phyloP scores from a whole-genome alignment of 176 grass and related monocot species.

The Bolboschoenus planiculmis region DNA sequence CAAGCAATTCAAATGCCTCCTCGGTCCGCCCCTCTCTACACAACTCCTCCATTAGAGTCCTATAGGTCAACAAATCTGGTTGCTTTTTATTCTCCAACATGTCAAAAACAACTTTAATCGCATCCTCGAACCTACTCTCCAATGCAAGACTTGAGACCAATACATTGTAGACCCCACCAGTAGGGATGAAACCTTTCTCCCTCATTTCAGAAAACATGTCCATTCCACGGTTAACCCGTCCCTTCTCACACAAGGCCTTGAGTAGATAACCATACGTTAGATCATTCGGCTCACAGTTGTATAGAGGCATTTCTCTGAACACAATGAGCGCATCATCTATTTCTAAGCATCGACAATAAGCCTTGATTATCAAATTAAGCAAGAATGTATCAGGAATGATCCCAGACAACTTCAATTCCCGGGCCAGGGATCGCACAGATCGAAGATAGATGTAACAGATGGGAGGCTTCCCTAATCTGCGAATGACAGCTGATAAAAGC shows the following conservation, averaged over 20 bases:
- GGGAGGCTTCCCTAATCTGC: slow-evolving; percentile 61
- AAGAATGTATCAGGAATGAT: slow-evolving; percentile 79
- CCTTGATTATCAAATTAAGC: slow-evolving; percentile 91
- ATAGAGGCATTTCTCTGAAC: slow-evolving; percentile 75
- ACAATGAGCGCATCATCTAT: slow-evolving; percentile 77
- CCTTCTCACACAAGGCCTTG: slow-evolving; percentile 83
- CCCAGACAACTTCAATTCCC: slow-evolving; percentile 84
- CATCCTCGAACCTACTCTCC: slow-evolving; percentile 71
- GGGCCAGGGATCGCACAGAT: slow-evolving; percentile 57
- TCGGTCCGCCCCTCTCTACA: slow-evolving; percentile 56
- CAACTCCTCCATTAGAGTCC: slow-evolving; percentile 85
- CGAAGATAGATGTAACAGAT: slow-evolving; percentile 72
- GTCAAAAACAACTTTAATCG: slow-evolving; percentile 48
- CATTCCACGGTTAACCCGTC: slow-evolving; percentile 46
- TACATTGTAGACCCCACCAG: slow-evolving; percentile 60
- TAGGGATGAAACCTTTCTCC: slow-evolving; percentile 48
- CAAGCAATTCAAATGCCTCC: slow-evolving; percentile 58
- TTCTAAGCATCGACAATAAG: slow-evolving; percentile 56
- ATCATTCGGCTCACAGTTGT: slow-evolving; percentile 73
- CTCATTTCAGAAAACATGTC: slow-evolving; percentile 42
- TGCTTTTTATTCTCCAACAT: slow-evolving; percentile 59
- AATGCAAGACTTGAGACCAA: slow-evolving; percentile 47
- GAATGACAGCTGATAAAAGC: slow-evolving; percentile 55
- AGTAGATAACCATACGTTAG: slow-evolving; percentile 78
- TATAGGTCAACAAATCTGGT: slow-evolving; percentile 79